phyloP scores from a whole-genome alignment of 1,284 basidiomycete genomes.

The Puccinia polysora region DNA sequence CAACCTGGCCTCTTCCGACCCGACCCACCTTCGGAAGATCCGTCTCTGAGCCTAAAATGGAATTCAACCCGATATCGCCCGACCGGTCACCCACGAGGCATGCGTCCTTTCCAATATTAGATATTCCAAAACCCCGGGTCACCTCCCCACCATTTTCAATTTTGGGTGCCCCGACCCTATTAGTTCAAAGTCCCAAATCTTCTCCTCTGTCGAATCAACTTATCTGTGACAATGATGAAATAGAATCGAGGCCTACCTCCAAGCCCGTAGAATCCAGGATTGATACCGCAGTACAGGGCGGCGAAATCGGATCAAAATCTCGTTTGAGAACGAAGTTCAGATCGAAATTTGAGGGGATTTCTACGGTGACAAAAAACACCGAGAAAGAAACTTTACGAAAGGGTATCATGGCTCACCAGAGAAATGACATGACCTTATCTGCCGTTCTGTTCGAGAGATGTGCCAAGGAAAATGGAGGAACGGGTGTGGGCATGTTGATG shows the following conservation, averaged over 20 bases:
- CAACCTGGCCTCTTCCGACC: background rate
- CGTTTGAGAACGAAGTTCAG: background rate
- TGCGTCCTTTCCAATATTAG: background rate
- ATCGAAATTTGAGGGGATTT: slow-evolving; percentile 6
- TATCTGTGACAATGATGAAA: slow-evolving; percentile 3
- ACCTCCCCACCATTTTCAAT: background rate
- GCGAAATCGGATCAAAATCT: background rate
- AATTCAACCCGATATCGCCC: background rate
- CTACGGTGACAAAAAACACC: background rate
- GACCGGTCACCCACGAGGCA: background rate
- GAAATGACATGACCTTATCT: slow-evolving; percentile 31
- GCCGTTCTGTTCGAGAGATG: slow-evolving; percentile 29
- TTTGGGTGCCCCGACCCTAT: background rate
- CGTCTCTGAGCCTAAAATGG: background rate
- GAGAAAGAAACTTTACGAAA: slow-evolving; percentile 10
- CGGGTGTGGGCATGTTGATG: slow-evolving; percentile 37
- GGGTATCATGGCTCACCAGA: slow-evolving; percentile 39
- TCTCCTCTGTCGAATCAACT: slow-evolving; percentile 23
- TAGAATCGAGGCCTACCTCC: background rate
- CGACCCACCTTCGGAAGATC: background rate
- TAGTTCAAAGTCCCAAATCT: background rate
- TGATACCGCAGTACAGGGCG: background rate
- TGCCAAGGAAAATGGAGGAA: slow-evolving; percentile 29
- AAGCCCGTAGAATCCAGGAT: background rate
- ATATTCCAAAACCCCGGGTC: background rate